Percentiles rank a stretch among this genome's conserved stretches.
Evolutionary conservation across 371 early-diverging fungal genomes (phyloP).

Genomic region (Basidiobolus meristosporus): DNA sequence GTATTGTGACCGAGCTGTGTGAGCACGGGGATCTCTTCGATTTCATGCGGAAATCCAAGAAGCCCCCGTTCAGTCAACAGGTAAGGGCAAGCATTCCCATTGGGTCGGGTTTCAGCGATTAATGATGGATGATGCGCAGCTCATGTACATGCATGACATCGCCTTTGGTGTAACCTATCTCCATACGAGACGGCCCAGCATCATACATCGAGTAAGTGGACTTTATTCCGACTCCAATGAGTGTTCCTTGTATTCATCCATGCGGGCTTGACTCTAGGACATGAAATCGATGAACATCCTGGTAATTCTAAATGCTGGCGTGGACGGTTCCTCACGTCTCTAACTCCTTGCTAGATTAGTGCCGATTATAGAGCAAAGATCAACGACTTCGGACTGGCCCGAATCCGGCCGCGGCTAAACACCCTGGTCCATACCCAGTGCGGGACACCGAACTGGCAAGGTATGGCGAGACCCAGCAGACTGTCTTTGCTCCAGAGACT

Average conservation of each 20-base stretch:
- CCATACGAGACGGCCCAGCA: constrained; percentile 25
- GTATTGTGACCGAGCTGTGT: constrained; percentile 57
- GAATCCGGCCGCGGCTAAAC: constrained; percentile 44
- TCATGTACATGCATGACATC: constrained; percentile 69
- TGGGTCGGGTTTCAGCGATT: not conserved
- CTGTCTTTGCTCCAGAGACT: constrained; percentile 5
- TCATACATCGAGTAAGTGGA: constrained; percentile 38
- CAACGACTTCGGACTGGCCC: constrained; percentile 63
- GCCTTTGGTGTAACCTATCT: constrained; percentile 40
- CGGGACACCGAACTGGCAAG: constrained; percentile 63
- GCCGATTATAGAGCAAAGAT: constrained; percentile 50
- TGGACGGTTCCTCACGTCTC: not conserved
- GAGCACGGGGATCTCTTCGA: constrained; percentile 57
- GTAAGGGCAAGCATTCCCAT: constrained; percentile 8
- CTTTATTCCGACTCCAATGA: constrained; percentile 1
- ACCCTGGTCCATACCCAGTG: constrained; percentile 49
- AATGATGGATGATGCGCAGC: constrained; percentile 7
- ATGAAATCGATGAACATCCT: constrained; percentile 76
- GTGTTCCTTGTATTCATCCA: not conserved
- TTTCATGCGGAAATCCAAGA: constrained; percentile 38
- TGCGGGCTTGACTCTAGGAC: constrained; percentile 18
- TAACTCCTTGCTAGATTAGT: constrained; percentile 15
- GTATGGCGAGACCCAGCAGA: constrained; percentile 1
- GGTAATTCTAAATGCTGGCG: constrained; percentile 12
- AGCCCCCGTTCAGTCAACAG: constrained; percentile 37